These are phyloP conservation scores for Penicillium brevicompactum DNA, from an alignment of 2,329 filamentous ascomycete genomes.

Conservation along the genomic window DNA sequence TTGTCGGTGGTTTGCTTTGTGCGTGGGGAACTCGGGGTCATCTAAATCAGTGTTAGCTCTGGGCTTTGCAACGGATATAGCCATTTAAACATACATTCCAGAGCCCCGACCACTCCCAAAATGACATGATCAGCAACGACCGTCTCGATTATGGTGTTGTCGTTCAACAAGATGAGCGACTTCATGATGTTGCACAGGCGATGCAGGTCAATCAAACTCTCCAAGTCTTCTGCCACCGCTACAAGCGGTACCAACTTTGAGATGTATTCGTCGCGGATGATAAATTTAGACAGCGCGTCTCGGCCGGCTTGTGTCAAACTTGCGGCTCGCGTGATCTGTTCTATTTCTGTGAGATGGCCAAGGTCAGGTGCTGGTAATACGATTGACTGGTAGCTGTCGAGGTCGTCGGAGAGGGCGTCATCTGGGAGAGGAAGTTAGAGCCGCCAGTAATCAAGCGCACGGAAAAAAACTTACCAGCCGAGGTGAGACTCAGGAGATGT, in stretches of 20 bases:
- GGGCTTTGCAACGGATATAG: not conserved
- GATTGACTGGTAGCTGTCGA: constrained; percentile 71
- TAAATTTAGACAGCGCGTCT: constrained; percentile 83
- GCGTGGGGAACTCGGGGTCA: constrained; percentile 94
- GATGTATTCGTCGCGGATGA: constrained; percentile 85
- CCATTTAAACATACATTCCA: constrained; percentile 67
- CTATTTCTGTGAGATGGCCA: constrained; percentile 80
- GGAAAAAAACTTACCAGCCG: constrained; percentile 56
- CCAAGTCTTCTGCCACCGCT: constrained; percentile 84
- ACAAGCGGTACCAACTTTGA: constrained; percentile 83
- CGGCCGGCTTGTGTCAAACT: constrained; percentile 74
- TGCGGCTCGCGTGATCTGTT: constrained; percentile 77
- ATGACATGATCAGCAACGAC: constrained; percentile 88
- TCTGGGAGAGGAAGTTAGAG: constrained; percentile 49
- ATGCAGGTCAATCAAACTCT: constrained; percentile 84
- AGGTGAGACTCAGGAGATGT: constrained; percentile 64
- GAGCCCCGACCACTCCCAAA: constrained; percentile 86
- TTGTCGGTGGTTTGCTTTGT: constrained; percentile 95
- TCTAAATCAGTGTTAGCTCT: constrained; percentile 49
- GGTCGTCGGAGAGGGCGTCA: constrained; percentile 86
- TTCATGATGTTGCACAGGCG: constrained; percentile 98
- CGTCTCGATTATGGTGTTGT: constrained; percentile 90
- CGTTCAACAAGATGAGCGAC: constrained; percentile 89
- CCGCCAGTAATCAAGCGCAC: constrained; percentile 3
- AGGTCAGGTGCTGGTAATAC: constrained; percentile 78